Evolutionary conservation across 192 early-diverging fungal genomes (phyloP).

Genomic region (Coemansia sp.): DNA sequence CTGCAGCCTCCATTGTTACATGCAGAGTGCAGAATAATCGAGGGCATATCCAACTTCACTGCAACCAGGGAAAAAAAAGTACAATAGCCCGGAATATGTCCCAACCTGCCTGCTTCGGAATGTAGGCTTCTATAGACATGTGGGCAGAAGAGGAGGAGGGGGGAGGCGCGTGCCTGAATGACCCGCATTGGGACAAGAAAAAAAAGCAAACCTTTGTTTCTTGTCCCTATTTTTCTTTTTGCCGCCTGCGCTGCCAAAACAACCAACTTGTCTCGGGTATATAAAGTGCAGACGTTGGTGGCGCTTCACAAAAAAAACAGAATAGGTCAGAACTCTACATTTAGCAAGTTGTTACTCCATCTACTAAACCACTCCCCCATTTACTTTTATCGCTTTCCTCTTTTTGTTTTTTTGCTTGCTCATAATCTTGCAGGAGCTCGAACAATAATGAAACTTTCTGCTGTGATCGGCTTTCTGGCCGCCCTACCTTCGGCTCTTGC

Average conservation of each 20-base stretch:
- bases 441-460: conserved; percentile 34
- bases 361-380: not conserved
- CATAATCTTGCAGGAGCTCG: not conserved
- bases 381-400: not conserved
- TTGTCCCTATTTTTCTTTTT: not conserved
- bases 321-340: not conserved
- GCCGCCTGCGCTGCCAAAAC: not conserved
- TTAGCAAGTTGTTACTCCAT: not conserved
- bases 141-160: not conserved
- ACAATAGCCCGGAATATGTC: conserved; percentile 2
- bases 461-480: conserved; percentile 38
- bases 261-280: not conserved
- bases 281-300: not conserved
- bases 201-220: not conserved
- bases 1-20: not conserved
- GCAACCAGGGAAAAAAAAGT: not conserved
- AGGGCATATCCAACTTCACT: not conserved
- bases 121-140: not conserved
- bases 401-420: not conserved
- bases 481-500: conserved; percentile 35
- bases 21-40: conserved; percentile 1
- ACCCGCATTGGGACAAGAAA: not conserved
- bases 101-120: not conserved
- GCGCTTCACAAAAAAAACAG: not conserved
- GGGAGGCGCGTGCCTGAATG: not conserved